Percentiles rank a stretch among this genome's conserved stretches.
phyloP scores from a whole-genome alignment of 495 filamentous ascomycete species.

The Aspergillus leporis region DNA sequence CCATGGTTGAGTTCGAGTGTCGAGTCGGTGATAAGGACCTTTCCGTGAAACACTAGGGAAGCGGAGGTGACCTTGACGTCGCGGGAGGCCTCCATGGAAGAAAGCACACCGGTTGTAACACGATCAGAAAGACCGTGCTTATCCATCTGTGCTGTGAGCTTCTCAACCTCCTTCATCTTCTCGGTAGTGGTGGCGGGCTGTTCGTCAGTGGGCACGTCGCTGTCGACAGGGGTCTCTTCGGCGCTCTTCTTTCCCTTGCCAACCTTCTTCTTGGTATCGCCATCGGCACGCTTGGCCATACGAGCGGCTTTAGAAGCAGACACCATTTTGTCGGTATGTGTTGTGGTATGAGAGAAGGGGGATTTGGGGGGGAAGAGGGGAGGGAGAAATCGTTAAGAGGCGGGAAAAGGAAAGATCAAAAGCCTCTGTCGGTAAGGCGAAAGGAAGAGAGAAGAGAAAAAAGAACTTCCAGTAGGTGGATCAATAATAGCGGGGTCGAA shows the following conservation, averaged over 20 bases:
- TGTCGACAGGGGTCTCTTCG: constrained; percentile 66
- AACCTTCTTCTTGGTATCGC: constrained; percentile 68
- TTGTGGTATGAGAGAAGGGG: constrained; percentile 17
- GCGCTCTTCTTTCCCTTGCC: constrained; percentile 66
- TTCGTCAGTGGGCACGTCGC: constrained; percentile 57
- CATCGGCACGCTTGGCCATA: constrained; percentile 86
- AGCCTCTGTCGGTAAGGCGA: constrained; percentile 33
- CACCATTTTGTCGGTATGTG: constrained; percentile 51
- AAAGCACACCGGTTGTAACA: constrained; percentile 95
- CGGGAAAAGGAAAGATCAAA: constrained; percentile 19
- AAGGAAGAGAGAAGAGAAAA: constrained; percentile 30
- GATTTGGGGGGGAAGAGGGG: constrained; percentile 8
- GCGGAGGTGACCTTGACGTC: constrained; percentile 96
- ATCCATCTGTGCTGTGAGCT: constrained; percentile 85
- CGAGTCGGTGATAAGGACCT: constrained; percentile 89
- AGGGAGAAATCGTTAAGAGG: constrained; percentile 9
- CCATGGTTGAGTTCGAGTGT: constrained; percentile 91
- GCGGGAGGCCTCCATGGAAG: constrained; percentile 77
- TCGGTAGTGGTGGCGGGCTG: constrained; percentile 68
- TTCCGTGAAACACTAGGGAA: constrained; percentile 95
- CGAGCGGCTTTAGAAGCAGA: constrained; percentile 98
- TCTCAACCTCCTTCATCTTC: constrained; percentile 79
- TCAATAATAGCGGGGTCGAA: constrained; percentile 41
- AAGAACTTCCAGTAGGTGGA: constrained; percentile 36
- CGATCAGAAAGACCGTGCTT: constrained; percentile 94